Evolutionary conservation across 2,329 filamentous ascomycete species (phyloP).

Genomic region (Dryadomyces sulphureus): DNA sequence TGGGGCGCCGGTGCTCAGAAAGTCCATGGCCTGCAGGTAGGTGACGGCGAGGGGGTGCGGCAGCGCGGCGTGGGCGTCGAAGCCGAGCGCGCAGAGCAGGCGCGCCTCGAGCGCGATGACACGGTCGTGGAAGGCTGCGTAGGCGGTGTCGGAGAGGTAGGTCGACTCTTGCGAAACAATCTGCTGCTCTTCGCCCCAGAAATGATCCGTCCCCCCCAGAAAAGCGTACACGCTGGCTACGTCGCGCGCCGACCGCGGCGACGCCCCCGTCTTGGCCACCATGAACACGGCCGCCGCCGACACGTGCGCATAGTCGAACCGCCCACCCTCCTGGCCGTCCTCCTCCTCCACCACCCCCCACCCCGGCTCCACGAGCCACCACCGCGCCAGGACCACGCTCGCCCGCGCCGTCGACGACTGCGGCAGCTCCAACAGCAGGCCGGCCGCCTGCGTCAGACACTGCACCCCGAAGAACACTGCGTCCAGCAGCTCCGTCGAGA

Average conservation of each 20-base stretch:
- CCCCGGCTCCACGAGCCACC: conserved; percentile 48
- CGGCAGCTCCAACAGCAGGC: conserved; percentile 67
- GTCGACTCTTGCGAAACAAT: conserved; percentile 15
- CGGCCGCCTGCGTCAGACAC: conserved; percentile 62
- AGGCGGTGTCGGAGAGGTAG: conserved; percentile 60
- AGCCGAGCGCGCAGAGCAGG: conserved; percentile 61
- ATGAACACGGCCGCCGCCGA: conserved; percentile 74
- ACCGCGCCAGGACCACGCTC: conserved; percentile 67
- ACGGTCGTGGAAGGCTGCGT: conserved; percentile 46
- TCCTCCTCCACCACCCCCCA: neutral
- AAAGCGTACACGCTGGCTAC: conserved; percentile 77
- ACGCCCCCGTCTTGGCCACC: conserved; percentile 65
- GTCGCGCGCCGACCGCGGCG: conserved; percentile 62
- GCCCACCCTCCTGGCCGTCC: neutral
- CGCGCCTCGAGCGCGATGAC: conserved; percentile 64
- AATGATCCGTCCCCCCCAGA: conserved; percentile 40
- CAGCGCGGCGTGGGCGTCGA: conserved; percentile 71
- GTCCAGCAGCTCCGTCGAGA: conserved; percentile 57
- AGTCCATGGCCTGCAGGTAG: conserved; percentile 80
- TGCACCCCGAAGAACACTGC: conserved; percentile 57
- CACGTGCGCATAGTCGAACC: conserved; percentile 28
- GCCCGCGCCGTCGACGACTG: conserved; percentile 79
- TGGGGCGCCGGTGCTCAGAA: conserved; percentile 24
- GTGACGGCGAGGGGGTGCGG: conserved; percentile 80
- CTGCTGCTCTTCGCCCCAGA: neutral